These are phyloP conservation scores for Solanum megistacrolobum DNA, from an alignment of 257 asterid species.

Conservation along the genomic window DNA sequence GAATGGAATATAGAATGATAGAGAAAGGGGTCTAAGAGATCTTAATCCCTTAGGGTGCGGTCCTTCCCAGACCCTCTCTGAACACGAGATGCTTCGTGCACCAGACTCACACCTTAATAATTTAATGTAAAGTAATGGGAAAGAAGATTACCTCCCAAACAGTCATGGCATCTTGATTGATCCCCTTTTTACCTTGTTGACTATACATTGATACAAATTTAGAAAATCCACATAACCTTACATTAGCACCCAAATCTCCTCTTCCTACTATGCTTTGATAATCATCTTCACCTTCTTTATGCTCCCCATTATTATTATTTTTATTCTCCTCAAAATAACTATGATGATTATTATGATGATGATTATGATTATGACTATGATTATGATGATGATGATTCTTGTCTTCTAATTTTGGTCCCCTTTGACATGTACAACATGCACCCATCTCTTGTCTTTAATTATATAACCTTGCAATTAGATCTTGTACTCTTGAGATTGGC, in stretches of 20 bases:
- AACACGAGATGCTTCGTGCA: neutral
- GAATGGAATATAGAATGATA: neutral
- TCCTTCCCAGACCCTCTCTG: neutral
- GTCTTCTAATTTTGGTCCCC: constrained; percentile 22
- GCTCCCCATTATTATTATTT: neutral
- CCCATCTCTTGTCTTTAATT: constrained; percentile 37
- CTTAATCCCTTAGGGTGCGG: neutral
- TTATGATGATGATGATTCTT: neutral
- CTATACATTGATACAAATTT: constrained; percentile 50
- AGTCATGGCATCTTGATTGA: constrained; percentile 88
- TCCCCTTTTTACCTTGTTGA: constrained; percentile 68
- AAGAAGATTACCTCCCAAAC: constrained; percentile 70
- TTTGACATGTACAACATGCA: constrained; percentile 79
- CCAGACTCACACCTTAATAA: neutral
- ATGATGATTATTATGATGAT: neutral
- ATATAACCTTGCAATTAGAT: neutral
- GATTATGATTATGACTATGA: neutral
- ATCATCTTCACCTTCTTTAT: constrained; percentile 26
- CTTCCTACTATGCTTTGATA: constrained; percentile 22
- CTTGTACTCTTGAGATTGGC: neutral
- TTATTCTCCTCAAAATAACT: neutral
- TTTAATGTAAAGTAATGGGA: neutral
- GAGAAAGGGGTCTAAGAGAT: neutral
- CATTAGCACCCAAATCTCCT: constrained; percentile 60
- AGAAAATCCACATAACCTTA: constrained; percentile 66